Percentiles rank a stretch among this genome's conserved stretches.
Conservation (phyloP, 148 eudicot genomes). For the Diospyros lotus region DNA sequence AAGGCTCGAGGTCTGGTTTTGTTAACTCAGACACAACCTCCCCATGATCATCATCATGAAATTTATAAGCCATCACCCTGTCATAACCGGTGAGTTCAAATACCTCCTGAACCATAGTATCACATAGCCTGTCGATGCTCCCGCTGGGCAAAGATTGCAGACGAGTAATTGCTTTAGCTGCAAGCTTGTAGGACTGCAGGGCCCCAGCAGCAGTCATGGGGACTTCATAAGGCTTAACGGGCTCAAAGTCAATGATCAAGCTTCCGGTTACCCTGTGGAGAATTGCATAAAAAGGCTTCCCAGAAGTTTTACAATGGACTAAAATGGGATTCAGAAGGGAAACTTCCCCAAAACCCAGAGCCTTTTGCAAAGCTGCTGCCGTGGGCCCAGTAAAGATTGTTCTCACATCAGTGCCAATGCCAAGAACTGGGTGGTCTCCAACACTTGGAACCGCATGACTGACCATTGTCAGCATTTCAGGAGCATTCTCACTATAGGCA, state of each 20-base stretch:
- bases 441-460: conserved; percentile 92
- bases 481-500: conserved; percentile 84
- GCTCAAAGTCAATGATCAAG: conserved; percentile 84
- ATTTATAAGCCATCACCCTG: conserved; percentile 87
- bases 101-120: conserved; percentile 90
- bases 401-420: conserved; percentile 76
- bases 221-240: conserved; percentile 86
- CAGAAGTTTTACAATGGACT: conserved; percentile 88
- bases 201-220: conserved; percentile 97
- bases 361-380: conserved; percentile 73
- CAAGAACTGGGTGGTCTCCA: conserved; percentile 67
- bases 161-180: conserved; percentile 78
- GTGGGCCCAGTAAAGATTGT: conserved; percentile 78
- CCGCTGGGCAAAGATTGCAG: conserved; percentile 85
- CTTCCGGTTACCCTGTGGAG: conserved; percentile 81
- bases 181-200: conserved; percentile 89
- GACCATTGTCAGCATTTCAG: conserved; percentile 87
- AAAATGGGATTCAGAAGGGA: conserved; percentile 80
- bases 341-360: conserved; percentile 79
- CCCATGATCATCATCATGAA: conserved; percentile 97
- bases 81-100: conserved; percentile 93
- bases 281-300: conserved; percentile 93
- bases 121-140: conserved; percentile 63
- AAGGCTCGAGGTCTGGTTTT: conserved; percentile 81
- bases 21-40: conserved; percentile 80